These are phyloP conservation scores for Trichopus zeylanicus DNA, from an alignment of 116 monocot species.

Conservation along the genomic window DNA sequence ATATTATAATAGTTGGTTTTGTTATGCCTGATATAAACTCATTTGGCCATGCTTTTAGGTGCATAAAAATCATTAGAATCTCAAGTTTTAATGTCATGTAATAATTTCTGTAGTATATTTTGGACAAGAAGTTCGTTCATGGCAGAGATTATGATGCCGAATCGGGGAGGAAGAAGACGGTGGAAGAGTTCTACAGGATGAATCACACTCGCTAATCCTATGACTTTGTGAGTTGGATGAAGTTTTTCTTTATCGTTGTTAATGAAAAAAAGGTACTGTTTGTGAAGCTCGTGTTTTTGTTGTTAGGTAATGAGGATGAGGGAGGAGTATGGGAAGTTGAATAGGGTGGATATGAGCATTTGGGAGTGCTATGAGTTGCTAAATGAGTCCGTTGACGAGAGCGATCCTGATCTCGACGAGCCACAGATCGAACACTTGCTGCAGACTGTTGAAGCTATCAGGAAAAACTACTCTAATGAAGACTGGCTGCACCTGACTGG, in stretches of 20 bases:
- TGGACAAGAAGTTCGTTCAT: too few relatives aligned
- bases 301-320: slow-evolving; percentile 55
- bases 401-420: slow-evolving; percentile 75
- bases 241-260: neutral
- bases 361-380: slow-evolving; percentile 81
- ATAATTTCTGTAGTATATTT: too few relatives aligned
- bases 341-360: slow-evolving; percentile 69
- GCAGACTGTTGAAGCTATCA: slow-evolving; percentile 79
- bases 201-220: slow-evolving; percentile 70
- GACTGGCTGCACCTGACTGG: slow-evolving; percentile 80
- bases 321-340: slow-evolving; percentile 51
- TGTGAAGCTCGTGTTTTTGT: neutral
- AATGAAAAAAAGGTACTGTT: neutral
- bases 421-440: slow-evolving; percentile 83
- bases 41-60: slow-evolving; percentile 84
- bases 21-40: slow-evolving; percentile 64
- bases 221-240: slow-evolving; percentile 58
- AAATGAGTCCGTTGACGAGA: slow-evolving; percentile 70
- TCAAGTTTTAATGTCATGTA: too few relatives aligned
- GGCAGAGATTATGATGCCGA: slow-evolving; percentile 74
- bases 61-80: too few relatives aligned
- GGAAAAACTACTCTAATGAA: slow-evolving; percentile 64
- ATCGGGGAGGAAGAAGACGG: slow-evolving; percentile 57
- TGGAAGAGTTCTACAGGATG: slow-evolving; percentile 76
- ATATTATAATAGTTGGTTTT: too few relatives aligned